phyloP scores from a whole-genome alignment of 257 asterid genomes.

The Solanum phureja region DNA sequence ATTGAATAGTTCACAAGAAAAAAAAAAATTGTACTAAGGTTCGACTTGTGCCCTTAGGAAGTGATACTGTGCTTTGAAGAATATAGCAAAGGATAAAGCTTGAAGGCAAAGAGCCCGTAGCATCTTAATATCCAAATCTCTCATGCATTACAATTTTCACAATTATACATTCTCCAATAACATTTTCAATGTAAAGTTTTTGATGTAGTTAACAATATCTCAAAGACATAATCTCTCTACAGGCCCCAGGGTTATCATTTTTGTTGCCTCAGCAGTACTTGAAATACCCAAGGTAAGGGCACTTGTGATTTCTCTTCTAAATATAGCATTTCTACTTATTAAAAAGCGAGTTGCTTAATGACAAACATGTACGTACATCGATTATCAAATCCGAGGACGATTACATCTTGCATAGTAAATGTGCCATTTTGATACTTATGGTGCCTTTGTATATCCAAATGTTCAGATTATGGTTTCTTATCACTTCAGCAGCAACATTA shows the following conservation, averaged over 20 bases:
- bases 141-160: neutral
- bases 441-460: neutral
- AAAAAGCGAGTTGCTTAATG: neutral
- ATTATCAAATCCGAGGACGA: neutral
- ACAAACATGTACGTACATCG: neutral
- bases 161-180: neutral
- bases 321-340: neutral
- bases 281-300: conserved; percentile 70
- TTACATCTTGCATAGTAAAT: neutral
- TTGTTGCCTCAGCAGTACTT: conserved; percentile 71
- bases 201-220: conserved; percentile 22
- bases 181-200: conserved; percentile 21
- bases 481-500: neutral
- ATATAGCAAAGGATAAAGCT: neutral
- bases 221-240: conserved; percentile 40
- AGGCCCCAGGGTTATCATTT: conserved; percentile 96
- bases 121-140: neutral
- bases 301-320: neutral
- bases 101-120: neutral
- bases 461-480: neutral
- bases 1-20: neutral
- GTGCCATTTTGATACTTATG: neutral
- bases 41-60: neutral
- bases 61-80: neutral
- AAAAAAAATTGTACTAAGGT: neutral